Base-by-base conservation (phyloP, 305 asterid genomes). In the Salvia sclarea region DNA sequence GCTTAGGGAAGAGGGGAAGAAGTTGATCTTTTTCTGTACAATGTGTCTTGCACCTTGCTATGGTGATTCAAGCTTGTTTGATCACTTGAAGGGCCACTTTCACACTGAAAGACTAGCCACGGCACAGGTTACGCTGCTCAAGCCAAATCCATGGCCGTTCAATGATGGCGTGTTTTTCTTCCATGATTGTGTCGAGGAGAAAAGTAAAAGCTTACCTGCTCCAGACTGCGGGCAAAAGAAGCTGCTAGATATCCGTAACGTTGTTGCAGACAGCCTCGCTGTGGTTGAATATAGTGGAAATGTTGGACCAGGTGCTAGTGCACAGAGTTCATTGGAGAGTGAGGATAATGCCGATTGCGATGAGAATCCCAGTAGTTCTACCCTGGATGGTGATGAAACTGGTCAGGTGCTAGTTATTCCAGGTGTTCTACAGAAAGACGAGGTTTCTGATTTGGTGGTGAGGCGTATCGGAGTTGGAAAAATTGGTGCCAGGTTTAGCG, bases 91-190 rank as follows among this genome's bases (percentile, higher is more conserved):
- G 20, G 98, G 98, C 37, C 87, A 69, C 76, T 77, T 78, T 16
- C 98, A 93, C 70, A 49, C 83, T 1, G 86, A 80, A 83, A 88
- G 86, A 76, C 82, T 81, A 55, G 88, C 89, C 45, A 79, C 90
- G 54, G 95, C 96, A 16, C 83, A 83, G 66, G 80, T 79, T 58
- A 93, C 97, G 2, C 76, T 93, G 82, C 63, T 90, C 74, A 93
- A 90, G 76, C 81, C 87, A 16, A 93, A 93, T 66, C 98, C 96
- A 1, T 93, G 96, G 93, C 98, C 98, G 1, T 93, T 93, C 64
- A 84, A 75, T 44, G 98, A 93, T 73, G 98, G 98, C 24, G 91
- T 90, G 30, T 78, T 88, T 80, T 88, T 93, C 86, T 93, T 93
- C 70, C 73, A 78, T 48, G 73, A 65, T 70, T 86, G 79, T 79